Base-by-base conservation (phyloP, 441 rosid species). In the Melastoma candidum region DNA sequence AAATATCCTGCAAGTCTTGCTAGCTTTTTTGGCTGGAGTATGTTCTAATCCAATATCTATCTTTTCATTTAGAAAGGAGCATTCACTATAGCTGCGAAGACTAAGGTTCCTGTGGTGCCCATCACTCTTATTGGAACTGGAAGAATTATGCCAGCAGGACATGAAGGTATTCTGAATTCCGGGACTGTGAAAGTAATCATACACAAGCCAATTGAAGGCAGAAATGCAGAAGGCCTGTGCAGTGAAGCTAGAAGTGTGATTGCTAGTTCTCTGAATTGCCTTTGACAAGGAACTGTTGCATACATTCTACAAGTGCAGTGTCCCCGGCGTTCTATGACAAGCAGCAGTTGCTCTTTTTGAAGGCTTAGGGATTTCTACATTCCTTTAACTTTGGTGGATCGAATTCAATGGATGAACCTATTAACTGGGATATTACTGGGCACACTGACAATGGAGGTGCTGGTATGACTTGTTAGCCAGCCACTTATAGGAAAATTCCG, bases 111-210 rank as follows among this genome's bases (percentile, higher is more conserved):
- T 4, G 84, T 87, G 3, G 75, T 92, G 24, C 98, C 96, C 7
- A 76, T 92, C 56, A 84, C 98, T 51, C 62, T 87, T 27, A 65
- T 80, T 54, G 96, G 98, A 62, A 85, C 98, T 27, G 98, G 98
- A 17, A 59, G 76, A 61, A 82, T 87, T 68, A 87, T 87, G 98
- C 98, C 95, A 14, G 36, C 81, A 0, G 94, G 96, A 54, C 69
- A 66, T 58, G 95, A 92, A 75, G 65, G 84, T 51, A 73, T 82
- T 48, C 52, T 92, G 61, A 83, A 85, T 69, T 25, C 54, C 2
- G 96, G 98, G 59, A 63, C 65, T 14, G 79, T 87, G 2, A 85
- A 71, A 74, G 80, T 87, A 55, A 61, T 88, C 59, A 68, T 92
- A 69, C 96, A 83, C 66, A 69, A 80, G 63, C 89, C 94, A 0